These are phyloP conservation scores for Wickerhamiella parazyma DNA, from an alignment of 805 yeast genomes.

Conservation along the genomic window DNA sequence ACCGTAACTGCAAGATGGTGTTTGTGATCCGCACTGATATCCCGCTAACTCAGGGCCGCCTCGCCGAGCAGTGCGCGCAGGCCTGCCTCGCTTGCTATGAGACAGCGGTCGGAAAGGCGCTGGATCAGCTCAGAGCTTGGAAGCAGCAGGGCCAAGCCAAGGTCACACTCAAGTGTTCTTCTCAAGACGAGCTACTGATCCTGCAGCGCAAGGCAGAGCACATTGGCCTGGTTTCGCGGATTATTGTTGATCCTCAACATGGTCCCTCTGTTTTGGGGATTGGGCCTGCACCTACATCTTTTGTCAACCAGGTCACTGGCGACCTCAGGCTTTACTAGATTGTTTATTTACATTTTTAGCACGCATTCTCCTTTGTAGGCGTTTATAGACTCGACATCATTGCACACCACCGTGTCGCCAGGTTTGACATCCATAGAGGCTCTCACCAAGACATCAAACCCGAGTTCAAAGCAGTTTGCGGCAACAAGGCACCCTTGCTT, in stretches of 20 bases:
- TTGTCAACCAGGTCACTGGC: conserved; percentile 71
- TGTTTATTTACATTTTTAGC: conserved; percentile 16
- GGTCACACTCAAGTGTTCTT: conserved; percentile 53
- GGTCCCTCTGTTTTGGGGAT: conserved; percentile 91
- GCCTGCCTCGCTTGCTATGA: conserved; percentile 90
- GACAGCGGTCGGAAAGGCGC: conserved; percentile 40
- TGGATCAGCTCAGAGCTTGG: conserved; percentile 63
- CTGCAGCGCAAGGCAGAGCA: conserved; percentile 72
- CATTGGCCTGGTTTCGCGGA: conserved; percentile 60
- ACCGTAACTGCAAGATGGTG: conserved; percentile 42
- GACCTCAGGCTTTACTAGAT: conserved; percentile 54
- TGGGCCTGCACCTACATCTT: conserved; percentile 84
- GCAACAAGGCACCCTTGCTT: background rate
- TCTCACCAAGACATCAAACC: background rate
- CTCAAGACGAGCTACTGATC: conserved; percentile 57
- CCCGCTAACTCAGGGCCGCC: conserved; percentile 87
- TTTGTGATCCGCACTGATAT: conserved; percentile 77
- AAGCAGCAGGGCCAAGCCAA: conserved; percentile 80
- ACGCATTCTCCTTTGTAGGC: background rate
- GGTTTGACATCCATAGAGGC: background rate
- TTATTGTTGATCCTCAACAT: conserved; percentile 90
- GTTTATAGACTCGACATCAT: conserved; percentile 24
- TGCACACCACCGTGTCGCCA: conserved; percentile 31
- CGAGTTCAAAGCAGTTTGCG: conserved; percentile 2
- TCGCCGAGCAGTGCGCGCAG: conserved; percentile 95